Evolutionary conservation across 306 rosid species (phyloP).

Genomic region (Amphicarpaea edgeworthii): DNA sequence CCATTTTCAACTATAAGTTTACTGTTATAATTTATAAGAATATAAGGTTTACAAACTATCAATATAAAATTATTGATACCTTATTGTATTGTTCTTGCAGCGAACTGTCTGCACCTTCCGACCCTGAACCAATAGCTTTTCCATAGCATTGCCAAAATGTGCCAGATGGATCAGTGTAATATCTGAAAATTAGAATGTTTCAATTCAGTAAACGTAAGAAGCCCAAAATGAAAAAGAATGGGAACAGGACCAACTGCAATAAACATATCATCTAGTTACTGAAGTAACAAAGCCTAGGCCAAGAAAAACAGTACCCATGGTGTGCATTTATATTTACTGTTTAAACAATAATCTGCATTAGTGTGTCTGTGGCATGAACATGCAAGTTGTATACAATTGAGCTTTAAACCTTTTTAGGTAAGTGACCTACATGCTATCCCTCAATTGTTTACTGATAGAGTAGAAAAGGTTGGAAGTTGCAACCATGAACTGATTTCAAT

Average conservation of each 20-base stretch:
- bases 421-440: neutral
- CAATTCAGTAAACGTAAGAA: constrained; percentile 5
- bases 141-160: constrained; percentile 99
- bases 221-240: constrained; percentile 20
- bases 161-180: constrained; percentile 98
- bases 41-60: constrained; percentile 5
- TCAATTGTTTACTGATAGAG: neutral
- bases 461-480: constrained; percentile 1
- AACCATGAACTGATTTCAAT: constrained; percentile 10
- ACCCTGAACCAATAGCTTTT: constrained; percentile 98
- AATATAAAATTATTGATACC: constrained; percentile 53
- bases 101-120: constrained; percentile 99
- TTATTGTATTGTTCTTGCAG: constrained; percentile 97
- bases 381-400: neutral
- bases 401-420: neutral
- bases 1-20: constrained; percentile 14
- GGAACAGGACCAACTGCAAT: constrained; percentile 4
- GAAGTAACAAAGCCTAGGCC: neutral
- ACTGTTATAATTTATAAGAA: neutral
- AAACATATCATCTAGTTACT: constrained; percentile 3
- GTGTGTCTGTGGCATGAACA: neutral
- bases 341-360: constrained; percentile 32
- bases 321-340: constrained; percentile 25
- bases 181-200: constrained; percentile 61
- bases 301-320: neutral